Base-by-base conservation (phyloP, 495 filamentous ascomycete genomes). In the Talaromyces borbonicus region DNA sequence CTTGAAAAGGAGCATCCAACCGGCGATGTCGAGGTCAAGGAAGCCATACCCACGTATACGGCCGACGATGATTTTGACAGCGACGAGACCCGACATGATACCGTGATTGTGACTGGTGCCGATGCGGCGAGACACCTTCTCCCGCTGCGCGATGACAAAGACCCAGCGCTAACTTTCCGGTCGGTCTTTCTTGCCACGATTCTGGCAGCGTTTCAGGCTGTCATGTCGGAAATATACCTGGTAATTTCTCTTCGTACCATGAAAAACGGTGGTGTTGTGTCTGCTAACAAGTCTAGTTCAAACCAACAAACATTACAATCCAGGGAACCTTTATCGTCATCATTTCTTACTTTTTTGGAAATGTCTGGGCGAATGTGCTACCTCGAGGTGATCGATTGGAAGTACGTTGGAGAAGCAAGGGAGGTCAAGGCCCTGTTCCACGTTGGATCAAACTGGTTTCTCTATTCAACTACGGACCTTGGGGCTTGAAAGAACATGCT, bases 201-300 rank as follows among this genome's bases (percentile, higher is more conserved):
- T 18, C 61, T 75, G 22, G 56, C 71, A 0, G 65, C 56, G 19
- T 71, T 75, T 52, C 66, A 69, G 41, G 66, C 69, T 15, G 63
- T 69, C 14, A 75, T 75, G 63, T 59, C 54, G 46, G 64, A 69
- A 50, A 71, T 73, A 22, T 73, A 73, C 50, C 43, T 40, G 11
- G 66, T 69, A 47, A 51, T 51, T 44, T 1, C 2, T 31, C 4
- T 32, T 32, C 11, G 4, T n/a, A n/a, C 9, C 30, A 12, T 32
- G 12, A 3, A 5, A 12, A n/a, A 14, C 26, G 11, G 11, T 29
- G 15, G 9, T 12, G 11, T 14, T 4, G 20, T 18, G 32, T 16
- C 15, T 5, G 5, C 32, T 36, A n/a, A 36, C 32, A 35, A 5
- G 9, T 1, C 4, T 19, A 63, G 60, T 63, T 59, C 37, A 63